A percentile compares a stretch with the other conserved stretches of the same genome.
Conservation (phyloP, 805 yeast species). For the Wilhelminamyces savonicus region DNA sequence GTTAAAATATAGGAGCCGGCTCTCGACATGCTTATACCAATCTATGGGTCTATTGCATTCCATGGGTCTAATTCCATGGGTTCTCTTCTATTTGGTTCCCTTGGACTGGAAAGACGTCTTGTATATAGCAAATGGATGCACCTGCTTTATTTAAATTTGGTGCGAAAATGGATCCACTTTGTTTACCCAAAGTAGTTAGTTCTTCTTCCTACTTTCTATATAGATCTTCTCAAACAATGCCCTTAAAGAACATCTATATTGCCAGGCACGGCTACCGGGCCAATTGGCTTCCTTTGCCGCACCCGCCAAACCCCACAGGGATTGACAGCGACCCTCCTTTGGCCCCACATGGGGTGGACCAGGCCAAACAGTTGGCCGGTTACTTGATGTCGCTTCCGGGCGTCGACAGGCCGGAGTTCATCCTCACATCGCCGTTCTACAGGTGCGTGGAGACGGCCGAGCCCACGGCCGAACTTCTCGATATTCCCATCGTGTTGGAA, state of each 20-base stretch:
- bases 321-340: slow-evolving; percentile 84
- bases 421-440: slow-evolving; percentile 81
- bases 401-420: slow-evolving; percentile 58
- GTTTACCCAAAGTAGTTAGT: no score
- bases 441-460: slow-evolving; percentile 79
- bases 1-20: no score
- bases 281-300: slow-evolving; percentile 74
- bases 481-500: slow-evolving; percentile 60
- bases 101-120: no score
- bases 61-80: no score
- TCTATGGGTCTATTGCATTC: no score
- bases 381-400: slow-evolving; percentile 39
- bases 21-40: no score
- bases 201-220: no score
- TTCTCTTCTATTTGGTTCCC: no score
- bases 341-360: slow-evolving; percentile 83
- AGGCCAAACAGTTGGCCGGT: slow-evolving; percentile 73
- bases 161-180: no score
- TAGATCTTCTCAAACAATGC: background rate
- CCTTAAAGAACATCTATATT: slow-evolving; percentile 48
- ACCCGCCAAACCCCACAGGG: slow-evolving; percentile 80
- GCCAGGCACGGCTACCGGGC: slow-evolving; percentile 89
- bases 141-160: no score
- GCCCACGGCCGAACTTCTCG: slow-evolving; percentile 59
- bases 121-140: no score